These are phyloP conservation scores for Radiomyces spectabilis DNA, from an alignment of 192 early-diverging fungal species.

Conservation along the genomic window DNA sequence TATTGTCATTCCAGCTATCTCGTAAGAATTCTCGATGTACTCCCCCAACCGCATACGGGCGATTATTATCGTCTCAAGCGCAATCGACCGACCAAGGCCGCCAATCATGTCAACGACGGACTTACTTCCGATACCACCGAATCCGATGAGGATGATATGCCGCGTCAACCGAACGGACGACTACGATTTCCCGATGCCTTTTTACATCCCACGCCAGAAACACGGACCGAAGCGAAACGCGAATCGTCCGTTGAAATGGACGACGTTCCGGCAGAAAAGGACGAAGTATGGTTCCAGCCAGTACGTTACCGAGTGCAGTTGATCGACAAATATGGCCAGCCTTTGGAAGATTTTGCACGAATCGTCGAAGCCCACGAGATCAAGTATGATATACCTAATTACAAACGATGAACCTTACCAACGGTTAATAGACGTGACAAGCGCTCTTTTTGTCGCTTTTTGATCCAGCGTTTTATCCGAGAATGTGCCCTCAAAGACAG, in stretches of 20 bases:
- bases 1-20: conserved; percentile 8
- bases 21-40: conserved; percentile 16
- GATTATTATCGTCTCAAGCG: no score
- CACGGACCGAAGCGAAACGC: not conserved
- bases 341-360: conserved; percentile 35
- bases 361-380: conserved; percentile 27
- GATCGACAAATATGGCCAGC: conserved; percentile 38
- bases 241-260: not conserved
- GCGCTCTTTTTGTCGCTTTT: conserved; percentile 49
- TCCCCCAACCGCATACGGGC: conserved; percentile 1
- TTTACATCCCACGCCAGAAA: conserved; percentile 2
- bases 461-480: conserved; percentile 59
- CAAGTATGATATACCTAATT: no score
- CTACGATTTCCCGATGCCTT: conserved; percentile 14
- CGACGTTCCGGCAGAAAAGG: not conserved
- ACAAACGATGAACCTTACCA: no score
- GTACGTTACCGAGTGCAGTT: conserved; percentile 38
- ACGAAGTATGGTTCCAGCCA: not conserved
- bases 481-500: conserved; percentile 58
- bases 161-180: not conserved
- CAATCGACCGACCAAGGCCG: no score
- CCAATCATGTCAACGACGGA: no score
- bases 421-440: conserved; percentile 49
- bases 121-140: not conserved
- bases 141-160: not conserved